These are phyloP conservation scores for Luvunga scandens DNA, from an alignment of 345 rosid genomes.

Conservation along the genomic window DNA sequence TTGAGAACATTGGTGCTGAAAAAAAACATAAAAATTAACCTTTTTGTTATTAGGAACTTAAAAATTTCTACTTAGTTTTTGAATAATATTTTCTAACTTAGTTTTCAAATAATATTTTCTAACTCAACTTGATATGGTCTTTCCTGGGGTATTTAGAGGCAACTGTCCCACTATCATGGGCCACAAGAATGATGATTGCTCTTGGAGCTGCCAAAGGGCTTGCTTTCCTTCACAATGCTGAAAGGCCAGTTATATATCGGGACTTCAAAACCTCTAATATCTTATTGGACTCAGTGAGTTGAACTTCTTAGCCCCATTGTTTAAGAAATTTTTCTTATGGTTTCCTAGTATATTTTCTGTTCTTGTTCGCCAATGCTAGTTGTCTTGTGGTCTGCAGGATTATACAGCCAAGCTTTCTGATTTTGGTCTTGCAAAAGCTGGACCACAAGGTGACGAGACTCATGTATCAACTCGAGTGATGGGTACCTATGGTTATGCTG, in stretches of 20 bases:
- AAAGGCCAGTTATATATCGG: constrained; percentile 89
- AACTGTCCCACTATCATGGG: constrained; percentile 77
- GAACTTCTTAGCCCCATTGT: neutral
- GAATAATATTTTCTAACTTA: constrained; percentile 5
- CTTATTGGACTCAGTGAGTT: constrained; percentile 82
- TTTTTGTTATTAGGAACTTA: neutral
- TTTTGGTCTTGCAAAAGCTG: constrained; percentile 98
- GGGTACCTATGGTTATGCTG: constrained; percentile 99
- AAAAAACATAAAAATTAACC: neutral
- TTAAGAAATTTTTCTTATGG: constrained; percentile 2
- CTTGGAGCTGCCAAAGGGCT: constrained; percentile 99
- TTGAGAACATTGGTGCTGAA: neutral
- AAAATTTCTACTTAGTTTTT: constrained; percentile 1
- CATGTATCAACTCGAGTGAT: constrained; percentile 95
- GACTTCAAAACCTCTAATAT: constrained; percentile 98
- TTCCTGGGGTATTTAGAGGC: constrained; percentile 55
- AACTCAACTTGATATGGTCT: constrained; percentile 26
- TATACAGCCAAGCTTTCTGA: constrained; percentile 95
- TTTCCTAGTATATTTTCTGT: neutral
- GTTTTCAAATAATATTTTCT: constrained; percentile 6
- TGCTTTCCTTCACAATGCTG: constrained; percentile 95
- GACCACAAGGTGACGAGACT: constrained; percentile 97
- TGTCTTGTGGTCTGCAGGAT: constrained; percentile 52
- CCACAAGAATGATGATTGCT: constrained; percentile 95
- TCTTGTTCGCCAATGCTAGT: constrained; percentile 14